Conservation (phyloP, 75 land plant species). For the Cupressus sempervirens region DNA sequence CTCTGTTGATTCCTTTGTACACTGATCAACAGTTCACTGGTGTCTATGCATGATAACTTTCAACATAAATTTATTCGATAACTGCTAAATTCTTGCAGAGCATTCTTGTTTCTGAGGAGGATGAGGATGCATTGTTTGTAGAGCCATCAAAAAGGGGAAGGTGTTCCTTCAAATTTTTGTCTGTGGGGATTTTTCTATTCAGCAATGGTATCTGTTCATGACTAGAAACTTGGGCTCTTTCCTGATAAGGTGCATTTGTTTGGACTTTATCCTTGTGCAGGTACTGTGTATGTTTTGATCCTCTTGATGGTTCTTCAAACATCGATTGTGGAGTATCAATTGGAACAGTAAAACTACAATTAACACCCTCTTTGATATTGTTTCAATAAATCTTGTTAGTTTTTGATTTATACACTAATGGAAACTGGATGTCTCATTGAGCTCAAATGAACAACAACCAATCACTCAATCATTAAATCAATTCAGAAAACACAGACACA, state of each 20-base stretch:
- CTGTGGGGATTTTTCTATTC: not conserved
- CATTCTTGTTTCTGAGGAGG: slow-evolving; percentile 96
- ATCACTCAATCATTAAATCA: no score
- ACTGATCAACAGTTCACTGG: slow-evolving; percentile 7
- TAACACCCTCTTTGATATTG: not conserved
- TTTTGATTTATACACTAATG: not conserved
- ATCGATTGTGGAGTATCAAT: slow-evolving; percentile 99
- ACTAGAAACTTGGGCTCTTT: not conserved
- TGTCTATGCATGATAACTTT: not conserved
- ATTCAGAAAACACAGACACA: no score
- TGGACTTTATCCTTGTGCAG: slow-evolving; percentile 29
- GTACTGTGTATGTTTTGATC: slow-evolving; percentile 98
- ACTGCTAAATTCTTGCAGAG: slow-evolving; percentile 37
- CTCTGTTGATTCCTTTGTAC: slow-evolving; percentile 26
- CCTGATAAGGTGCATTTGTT: not conserved
- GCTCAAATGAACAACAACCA: no score
- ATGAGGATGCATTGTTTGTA: slow-evolving; percentile 91
- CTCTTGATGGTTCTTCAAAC: slow-evolving; percentile 98
- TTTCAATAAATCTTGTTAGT: not conserved
- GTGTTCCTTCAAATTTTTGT: slow-evolving; percentile 23
- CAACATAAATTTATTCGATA: not conserved
- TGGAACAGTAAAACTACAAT: slow-evolving; percentile 65
- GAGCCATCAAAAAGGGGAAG: slow-evolving; percentile 71
- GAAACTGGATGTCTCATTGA: not conserved
- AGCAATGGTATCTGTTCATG: not conserved